Evolutionary conservation across 2,329 filamentous ascomycete species (phyloP), one percentile per base, ranked within the genome.

Genomic region (Polychaeton citri): DNA sequence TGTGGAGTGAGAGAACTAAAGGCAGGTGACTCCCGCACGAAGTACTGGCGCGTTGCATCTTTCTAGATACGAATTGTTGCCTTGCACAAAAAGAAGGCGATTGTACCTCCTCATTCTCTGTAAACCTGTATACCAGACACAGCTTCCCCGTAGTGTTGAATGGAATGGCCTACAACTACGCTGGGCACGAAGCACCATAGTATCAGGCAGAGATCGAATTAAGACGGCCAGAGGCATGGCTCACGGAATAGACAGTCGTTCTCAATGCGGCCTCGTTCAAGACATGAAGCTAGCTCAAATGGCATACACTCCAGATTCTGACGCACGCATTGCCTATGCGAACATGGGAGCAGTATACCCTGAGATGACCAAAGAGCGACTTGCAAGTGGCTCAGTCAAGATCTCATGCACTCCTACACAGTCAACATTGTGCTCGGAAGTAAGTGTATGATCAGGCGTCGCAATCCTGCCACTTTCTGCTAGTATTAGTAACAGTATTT

Each of bases 141-240:
- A n/a, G n/a, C n/a, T n/a, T n/a, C n/a, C n/a, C n/a, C n/a, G n/a
- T n/a, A n/a, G n/a, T n/a, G n/a, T n/a, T n/a, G n/a, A n/a, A n/a
- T 0, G 73, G 79, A 45, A 63, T 79, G 1, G 66, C 65, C 0
- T 77, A 64, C 52, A 78, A 78, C 34, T 12, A 62, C 17, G 64
- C 57, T 6, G 47, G 60, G 0, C 49, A 65, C 4, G 51, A 59
- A 0, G 35, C 32, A 4, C 43, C 44, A 6, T 59, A 49, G 38
- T 79, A 77, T 43, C 54, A 59, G 2, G 74, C 71, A 0, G 65
- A 74, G 33, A 62, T 79, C 9, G 67, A 76, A 34, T 79, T 78
- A 46, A 68, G 79, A 32, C 53, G 58, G 8, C 43, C 35, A 0
- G 56, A 60, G 0, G 68, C 74, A 3, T 77, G 74, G 74, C 47